Conservation (phyloP, 805 yeast species). For the Metschnikowia drakensbergensis region DNA sequence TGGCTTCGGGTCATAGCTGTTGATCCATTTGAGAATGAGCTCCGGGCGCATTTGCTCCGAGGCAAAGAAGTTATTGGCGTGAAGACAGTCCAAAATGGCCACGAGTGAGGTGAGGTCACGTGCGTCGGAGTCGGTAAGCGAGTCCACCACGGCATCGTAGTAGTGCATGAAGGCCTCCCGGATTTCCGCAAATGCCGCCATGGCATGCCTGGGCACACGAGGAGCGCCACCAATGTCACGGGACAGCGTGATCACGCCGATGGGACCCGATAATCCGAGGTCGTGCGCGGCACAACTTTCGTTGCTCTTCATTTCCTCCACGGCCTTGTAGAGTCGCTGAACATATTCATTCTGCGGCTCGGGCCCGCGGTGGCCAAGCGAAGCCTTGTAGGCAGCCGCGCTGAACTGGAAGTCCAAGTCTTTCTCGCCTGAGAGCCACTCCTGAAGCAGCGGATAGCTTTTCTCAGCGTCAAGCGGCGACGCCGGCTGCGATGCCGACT, state of each 20-base stretch:
- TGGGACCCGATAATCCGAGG: slow-evolving; percentile 17
- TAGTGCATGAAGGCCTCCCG: background rate
- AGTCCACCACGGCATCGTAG: slow-evolving; percentile 22
- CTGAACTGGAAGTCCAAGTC: slow-evolving; percentile 39
- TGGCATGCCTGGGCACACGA: slow-evolving; percentile 8
- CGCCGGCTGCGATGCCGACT: slow-evolving; percentile 16
- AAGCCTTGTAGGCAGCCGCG: slow-evolving; percentile 35
- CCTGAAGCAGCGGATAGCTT: slow-evolving; percentile 40
- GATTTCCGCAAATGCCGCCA: slow-evolving; percentile 29
- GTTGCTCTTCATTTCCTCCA: slow-evolving; percentile 35
- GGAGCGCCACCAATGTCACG: slow-evolving; percentile 12
- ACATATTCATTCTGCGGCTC: slow-evolving; percentile 43
- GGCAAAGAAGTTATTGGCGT: slow-evolving; percentile 45
- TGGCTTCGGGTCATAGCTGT: slow-evolving; percentile 66
- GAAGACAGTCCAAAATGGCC: slow-evolving; percentile 55
- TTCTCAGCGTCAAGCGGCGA: slow-evolving; percentile 7
- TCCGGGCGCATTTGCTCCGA: slow-evolving; percentile 41
- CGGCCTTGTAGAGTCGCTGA: slow-evolving; percentile 47
- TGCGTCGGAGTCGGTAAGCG: slow-evolving; percentile 23
- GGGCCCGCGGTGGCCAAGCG: slow-evolving; percentile 33
- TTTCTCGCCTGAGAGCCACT: slow-evolving; percentile 41
- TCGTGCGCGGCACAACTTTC: slow-evolving; percentile 19
- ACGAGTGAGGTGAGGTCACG: slow-evolving; percentile 34
- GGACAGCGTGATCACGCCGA: slow-evolving; percentile 31
- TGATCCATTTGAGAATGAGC: slow-evolving; percentile 57